Percentiles rank a stretch among this genome's conserved stretches.
These are phyloP conservation scores for Pholiota molesta DNA, from an alignment of 768 basidiomycete species.

Conservation along the genomic window DNA sequence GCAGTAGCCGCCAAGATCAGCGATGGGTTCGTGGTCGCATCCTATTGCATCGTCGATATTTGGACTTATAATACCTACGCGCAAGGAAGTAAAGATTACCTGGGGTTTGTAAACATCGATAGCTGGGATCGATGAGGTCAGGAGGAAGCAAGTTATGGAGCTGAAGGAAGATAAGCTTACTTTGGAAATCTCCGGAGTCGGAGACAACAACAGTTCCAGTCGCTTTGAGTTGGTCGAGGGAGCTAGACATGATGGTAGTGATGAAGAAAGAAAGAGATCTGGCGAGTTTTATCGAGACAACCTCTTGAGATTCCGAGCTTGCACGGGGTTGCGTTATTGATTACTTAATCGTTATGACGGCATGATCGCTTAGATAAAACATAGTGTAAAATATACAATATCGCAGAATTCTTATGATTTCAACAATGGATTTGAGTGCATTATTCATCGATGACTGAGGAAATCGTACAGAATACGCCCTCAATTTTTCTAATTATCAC, in stretches of 20 bases:
- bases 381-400: not conserved
- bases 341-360: constrained; percentile 9
- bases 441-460: not conserved
- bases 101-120: constrained; percentile 98
- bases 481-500: not conserved
- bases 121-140: constrained; percentile 47
- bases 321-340: not conserved
- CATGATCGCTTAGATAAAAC: constrained; percentile 8
- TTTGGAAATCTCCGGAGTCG: constrained; percentile 96
- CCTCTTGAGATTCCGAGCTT: not conserved
- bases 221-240: constrained; percentile 83
- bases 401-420: not conserved
- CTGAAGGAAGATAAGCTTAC: constrained; percentile 43
- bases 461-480: not conserved
- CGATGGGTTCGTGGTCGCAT: constrained; percentile 98
- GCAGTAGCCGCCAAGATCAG: constrained; percentile 91
- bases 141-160: constrained; percentile 14
- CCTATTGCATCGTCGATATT: constrained; percentile 44
- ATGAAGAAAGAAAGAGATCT: not conserved
- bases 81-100: constrained; percentile 35
- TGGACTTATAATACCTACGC: constrained; percentile 1
- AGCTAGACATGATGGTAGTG: constrained; percentile 65
- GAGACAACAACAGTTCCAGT: constrained; percentile 96
- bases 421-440: not conserved
- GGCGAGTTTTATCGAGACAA: constrained; percentile 5